Evolutionary conservation across 2,329 filamentous ascomycete genomes (phyloP).

Genomic region (Fusarium fujikuroi): DNA sequence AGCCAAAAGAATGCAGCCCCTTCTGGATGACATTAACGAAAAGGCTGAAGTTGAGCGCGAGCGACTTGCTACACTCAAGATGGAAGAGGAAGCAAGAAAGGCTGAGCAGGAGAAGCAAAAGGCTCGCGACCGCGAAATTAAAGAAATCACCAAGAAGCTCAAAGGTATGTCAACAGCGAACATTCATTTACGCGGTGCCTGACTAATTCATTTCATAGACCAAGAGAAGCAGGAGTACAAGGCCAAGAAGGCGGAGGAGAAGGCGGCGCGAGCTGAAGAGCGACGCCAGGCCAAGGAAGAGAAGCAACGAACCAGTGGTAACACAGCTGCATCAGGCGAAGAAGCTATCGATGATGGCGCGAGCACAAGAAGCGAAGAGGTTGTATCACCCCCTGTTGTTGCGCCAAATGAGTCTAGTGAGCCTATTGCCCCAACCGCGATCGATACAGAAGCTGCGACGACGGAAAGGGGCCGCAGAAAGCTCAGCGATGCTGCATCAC

Average conservation of each 20-base stretch:
- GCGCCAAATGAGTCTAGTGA: constrained; percentile 6
- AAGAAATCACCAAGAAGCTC: constrained; percentile 63
- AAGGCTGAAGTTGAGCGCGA: constrained; percentile 79
- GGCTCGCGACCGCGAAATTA: constrained; percentile 63
- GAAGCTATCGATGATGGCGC: constrained; percentile 23
- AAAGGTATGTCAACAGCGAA: constrained; percentile 62
- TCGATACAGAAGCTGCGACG: constrained; percentile 32
- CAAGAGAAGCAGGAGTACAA: constrained; percentile 58
- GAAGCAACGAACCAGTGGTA: constrained; percentile 58
- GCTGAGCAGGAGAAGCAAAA: constrained; percentile 62
- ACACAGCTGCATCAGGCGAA: constrained; percentile 25
- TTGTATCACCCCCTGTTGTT: neutral
- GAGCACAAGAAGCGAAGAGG: constrained; percentile 21
- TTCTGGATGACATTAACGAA: constrained; percentile 85
- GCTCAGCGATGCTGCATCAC: constrained; percentile 43
- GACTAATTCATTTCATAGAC: constrained; percentile 46
- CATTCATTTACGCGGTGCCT: constrained; percentile 43
- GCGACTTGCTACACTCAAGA: constrained; percentile 71
- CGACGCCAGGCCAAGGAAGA: constrained; percentile 63
- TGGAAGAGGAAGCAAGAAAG: constrained; percentile 67
- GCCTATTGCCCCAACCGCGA: neutral
- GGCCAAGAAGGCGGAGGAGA: constrained; percentile 48
- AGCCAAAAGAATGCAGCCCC: constrained; percentile 78
- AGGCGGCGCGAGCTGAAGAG: constrained; percentile 62
- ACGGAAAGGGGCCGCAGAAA: constrained; percentile 32